Conservation (phyloP, 257 asterid genomes). For the Thymus quinquecostatus region DNA sequence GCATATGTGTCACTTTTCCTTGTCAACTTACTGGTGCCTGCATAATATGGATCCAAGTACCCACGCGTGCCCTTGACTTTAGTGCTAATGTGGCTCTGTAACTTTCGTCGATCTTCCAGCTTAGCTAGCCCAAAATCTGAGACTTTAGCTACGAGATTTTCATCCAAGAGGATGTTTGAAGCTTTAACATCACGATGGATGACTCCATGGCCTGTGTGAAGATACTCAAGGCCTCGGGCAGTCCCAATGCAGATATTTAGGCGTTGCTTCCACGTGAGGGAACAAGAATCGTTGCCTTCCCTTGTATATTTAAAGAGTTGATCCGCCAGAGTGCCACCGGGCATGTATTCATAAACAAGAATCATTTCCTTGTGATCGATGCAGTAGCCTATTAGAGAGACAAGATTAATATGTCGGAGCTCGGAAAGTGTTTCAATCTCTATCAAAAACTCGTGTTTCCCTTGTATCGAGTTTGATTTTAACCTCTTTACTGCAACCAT, state of each 20-base stretch:
- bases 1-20: constrained; percentile 59
- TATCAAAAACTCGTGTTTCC: constrained; percentile 31
- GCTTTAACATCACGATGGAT: background rate
- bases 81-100: constrained; percentile 36
- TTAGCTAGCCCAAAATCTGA: constrained; percentile 65
- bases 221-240: background rate
- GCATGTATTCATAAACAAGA: background rate
- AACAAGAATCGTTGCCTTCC: background rate
- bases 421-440: background rate
- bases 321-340: background rate
- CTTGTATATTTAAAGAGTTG: background rate
- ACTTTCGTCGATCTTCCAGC: constrained; percentile 38
- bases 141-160: constrained; percentile 45
- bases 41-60: constrained; percentile 59
- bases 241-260: background rate
- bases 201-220: background rate
- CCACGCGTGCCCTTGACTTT: constrained; percentile 60
- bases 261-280: background rate
- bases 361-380: background rate
- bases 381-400: background rate
- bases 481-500: background rate
- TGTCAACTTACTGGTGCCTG: constrained; percentile 43
- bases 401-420: background rate
- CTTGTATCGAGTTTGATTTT: constrained; percentile 24
- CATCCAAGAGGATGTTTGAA: background rate